phyloP scores from a whole-genome alignment of 2,329 filamentous ascomycete species.

The Alternaria burnsii region DNA sequence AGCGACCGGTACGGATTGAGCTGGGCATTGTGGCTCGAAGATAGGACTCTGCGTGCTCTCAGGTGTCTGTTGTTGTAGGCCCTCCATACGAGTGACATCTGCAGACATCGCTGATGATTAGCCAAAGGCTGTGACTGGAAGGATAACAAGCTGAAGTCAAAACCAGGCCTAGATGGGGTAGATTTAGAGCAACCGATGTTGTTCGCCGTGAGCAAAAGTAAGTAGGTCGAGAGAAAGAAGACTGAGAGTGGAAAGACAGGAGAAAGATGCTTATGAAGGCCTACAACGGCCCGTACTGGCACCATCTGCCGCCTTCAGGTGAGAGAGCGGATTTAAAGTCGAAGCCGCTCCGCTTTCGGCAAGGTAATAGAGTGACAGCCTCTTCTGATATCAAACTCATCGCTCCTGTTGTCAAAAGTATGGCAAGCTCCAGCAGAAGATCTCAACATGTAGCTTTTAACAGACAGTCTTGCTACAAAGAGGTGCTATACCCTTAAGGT shows the following conservation, averaged over 20 bases:
- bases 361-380: background rate
- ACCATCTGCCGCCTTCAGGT: background rate
- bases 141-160: background rate
- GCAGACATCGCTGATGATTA: background rate
- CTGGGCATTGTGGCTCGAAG: constrained; percentile 1
- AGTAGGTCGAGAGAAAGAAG: background rate
- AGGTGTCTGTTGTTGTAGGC: background rate
- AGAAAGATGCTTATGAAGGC: background rate
- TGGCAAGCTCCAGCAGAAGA: background rate
- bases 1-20: background rate
- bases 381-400: background rate
- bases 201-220: background rate
- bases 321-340: background rate
- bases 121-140: background rate
- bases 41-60: background rate
- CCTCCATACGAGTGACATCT: background rate
- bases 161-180: background rate
- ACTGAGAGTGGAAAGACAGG: background rate
- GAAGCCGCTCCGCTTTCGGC: background rate
- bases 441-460: background rate
- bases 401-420: background rate
- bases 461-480: background rate
- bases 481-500: background rate
- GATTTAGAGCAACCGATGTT: background rate
- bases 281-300: background rate